These are phyloP conservation scores for Botryotinia globosa DNA, from an alignment of 2,329 filamentous ascomycete species.

Conservation along the genomic window DNA sequence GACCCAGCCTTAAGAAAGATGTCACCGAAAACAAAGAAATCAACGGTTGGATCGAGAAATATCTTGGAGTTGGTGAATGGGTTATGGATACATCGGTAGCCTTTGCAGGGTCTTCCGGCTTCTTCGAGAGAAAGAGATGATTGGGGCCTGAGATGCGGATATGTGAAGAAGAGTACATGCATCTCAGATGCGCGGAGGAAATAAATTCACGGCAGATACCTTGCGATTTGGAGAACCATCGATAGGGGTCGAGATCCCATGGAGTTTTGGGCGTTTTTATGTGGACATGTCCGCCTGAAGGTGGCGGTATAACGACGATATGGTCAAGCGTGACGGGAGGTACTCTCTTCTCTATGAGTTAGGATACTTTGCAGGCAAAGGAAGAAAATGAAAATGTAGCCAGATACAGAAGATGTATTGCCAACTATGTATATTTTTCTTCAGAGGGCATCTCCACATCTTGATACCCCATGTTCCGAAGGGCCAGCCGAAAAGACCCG, in stretches of 20 bases:
- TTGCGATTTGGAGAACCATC: neutral
- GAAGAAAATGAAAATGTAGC: neutral
- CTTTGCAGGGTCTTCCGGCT: slow-evolving; percentile 81
- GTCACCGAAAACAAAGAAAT: slow-evolving; percentile 80
- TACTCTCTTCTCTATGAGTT: neutral
- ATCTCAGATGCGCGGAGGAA: slow-evolving; percentile 1
- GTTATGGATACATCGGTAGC: slow-evolving; percentile 97
- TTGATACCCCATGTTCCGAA: neutral
- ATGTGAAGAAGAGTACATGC: neutral
- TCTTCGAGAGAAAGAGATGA: slow-evolving; percentile 84
- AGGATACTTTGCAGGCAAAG: slow-evolving; percentile 1
- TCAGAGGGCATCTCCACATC: slow-evolving; percentile 11
- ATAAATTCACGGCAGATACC: neutral
- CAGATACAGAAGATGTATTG: neutral
- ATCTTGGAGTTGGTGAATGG: slow-evolving; percentile 93
- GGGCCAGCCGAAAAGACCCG: neutral
- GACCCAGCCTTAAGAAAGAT: slow-evolving; percentile 83
- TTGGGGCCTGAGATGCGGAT: neutral
- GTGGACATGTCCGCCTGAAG: neutral
- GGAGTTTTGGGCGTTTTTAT: slow-evolving; percentile 17
- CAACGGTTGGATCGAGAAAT: slow-evolving; percentile 87
- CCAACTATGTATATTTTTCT: slow-evolving; percentile 6
- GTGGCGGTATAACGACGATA: neutral
- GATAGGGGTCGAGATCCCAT: slow-evolving; percentile 1
- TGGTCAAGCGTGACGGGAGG: neutral